Evolutionary conservation across 768 basidiomycete species (phyloP), one percentile per base, ranked within the genome.

Genomic region (Tulasnella sp.): DNA sequence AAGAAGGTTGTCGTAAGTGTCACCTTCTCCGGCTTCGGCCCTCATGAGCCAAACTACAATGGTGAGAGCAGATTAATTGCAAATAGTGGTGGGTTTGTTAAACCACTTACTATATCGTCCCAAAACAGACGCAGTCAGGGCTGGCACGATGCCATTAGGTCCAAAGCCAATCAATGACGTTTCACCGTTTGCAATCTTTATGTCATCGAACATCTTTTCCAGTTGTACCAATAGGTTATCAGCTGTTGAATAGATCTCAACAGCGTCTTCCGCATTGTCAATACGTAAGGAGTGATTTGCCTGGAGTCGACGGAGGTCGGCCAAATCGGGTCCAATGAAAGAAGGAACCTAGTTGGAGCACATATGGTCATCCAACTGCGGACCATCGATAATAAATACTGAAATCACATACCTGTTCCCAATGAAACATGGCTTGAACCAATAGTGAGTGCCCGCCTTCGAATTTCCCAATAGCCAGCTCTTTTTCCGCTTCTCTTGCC

Each of bases 401-500:
- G 24, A 10, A 42, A 24, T 12, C 39, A 40, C 52, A 49, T 28
- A 75, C 66, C 32, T 71, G 68, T 13, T 69, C 63, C 42, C 79
- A 59, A 7, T 75, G 56, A 48, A 62, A 67, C 0, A 67, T 71
- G 2, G 77, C 81, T 55, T 67, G 65, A 20, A 67, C 65, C 12
- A 93, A 67, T 16, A 67, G 71, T 16, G 67, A 70, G 13, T 72
- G 67, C 2, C 79, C 83, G 20, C 77, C 75, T 5, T 75, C 70
- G 4, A 81, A 58, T 33, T 71, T 67, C 1, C 78, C 76, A 56
- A 83, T 71, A 41, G 78, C 72, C 4, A 89, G 63, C 40, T 80
- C 71, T 2, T 93, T 69, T 56, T 91, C 85, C 3, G 75, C 83
- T 46, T 77, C 75, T 58, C 74, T 69, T 0, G 79, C 71, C 25